A percentile compares a stretch with the other conserved stretches of the same genome.
Conservation (phyloP, 257 asterid genomes). For the Echium plantagineum region DNA sequence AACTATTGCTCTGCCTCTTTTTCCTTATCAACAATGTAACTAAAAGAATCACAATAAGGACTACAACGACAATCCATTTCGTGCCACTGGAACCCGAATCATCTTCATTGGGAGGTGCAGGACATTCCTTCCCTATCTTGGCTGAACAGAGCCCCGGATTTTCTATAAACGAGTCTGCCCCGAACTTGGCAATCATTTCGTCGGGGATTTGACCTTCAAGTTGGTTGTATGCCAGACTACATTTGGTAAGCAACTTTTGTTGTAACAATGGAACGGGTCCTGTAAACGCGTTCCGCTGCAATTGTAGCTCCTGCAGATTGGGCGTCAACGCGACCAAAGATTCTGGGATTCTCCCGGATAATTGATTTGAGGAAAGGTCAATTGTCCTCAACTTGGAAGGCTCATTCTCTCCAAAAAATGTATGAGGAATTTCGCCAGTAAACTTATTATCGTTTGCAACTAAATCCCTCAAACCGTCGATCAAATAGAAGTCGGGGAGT, state of each 20-base stretch:
- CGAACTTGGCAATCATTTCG: not conserved
- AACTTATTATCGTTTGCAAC: slow-evolving; percentile 32
- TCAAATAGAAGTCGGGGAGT: slow-evolving; percentile 42
- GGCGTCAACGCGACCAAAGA: slow-evolving; percentile 25
- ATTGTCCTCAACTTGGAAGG: slow-evolving; percentile 34
- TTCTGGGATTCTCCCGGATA: slow-evolving; percentile 47
- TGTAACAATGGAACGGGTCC: slow-evolving; percentile 37
- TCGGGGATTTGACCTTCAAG: slow-evolving; percentile 42
- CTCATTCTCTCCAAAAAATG: slow-evolving; percentile 35
- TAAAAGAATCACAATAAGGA: slow-evolving; percentile 41
- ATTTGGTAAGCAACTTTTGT: slow-evolving; percentile 14
- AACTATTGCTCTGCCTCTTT: slow-evolving; percentile 30
- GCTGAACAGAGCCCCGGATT: not conserved
- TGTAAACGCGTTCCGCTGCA: slow-evolving; percentile 49
- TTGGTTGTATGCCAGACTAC: slow-evolving; percentile 31
- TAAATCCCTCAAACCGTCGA: slow-evolving; percentile 43
- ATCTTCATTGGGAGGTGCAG: slow-evolving; percentile 16
- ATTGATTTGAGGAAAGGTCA: slow-evolving; percentile 36
- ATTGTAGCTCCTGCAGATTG: slow-evolving; percentile 22
- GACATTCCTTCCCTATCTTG: not conserved
- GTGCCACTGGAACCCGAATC: slow-evolving; percentile 39
- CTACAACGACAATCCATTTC: slow-evolving; percentile 44
- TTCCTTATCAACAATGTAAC: slow-evolving; percentile 39
- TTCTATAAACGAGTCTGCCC: not conserved
- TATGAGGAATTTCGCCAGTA: slow-evolving; percentile 45